These are phyloP conservation scores for Ceratobasidium papillatum DNA, from an alignment of 1,284 basidiomycete genomes.

Conservation along the genomic window DNA sequence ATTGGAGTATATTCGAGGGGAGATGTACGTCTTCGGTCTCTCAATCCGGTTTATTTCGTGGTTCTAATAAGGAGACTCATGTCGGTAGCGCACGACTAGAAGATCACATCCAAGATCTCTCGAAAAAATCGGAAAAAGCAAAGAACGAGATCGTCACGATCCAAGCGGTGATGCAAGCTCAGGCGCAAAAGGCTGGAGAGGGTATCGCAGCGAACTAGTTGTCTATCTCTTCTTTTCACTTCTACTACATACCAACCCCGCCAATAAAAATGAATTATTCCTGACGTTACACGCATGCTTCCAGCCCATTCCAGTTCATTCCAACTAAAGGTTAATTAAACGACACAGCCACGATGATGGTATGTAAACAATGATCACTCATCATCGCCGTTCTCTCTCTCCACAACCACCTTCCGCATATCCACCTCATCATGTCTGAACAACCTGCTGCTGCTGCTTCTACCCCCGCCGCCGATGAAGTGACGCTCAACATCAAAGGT, in stretches of 20 bases:
- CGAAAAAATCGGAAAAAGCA: constrained; percentile 77
- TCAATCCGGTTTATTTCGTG: not conserved
- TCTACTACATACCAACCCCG: not conserved
- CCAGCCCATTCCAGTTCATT: constrained; percentile 2
- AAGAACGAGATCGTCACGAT: constrained; percentile 78
- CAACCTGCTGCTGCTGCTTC: not conserved
- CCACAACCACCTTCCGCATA: not conserved
- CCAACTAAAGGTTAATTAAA: not conserved
- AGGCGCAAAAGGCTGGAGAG: constrained; percentile 45
- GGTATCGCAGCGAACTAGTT: constrained; percentile 12
- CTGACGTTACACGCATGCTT: too few species aligned
- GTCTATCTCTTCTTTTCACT: not conserved
- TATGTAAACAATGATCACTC: not conserved
- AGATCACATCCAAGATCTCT: constrained; percentile 76
- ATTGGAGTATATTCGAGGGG: constrained; percentile 87
- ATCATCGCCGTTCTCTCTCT: not conserved
- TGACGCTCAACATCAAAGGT: constrained; percentile 82
- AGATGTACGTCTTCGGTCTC: constrained; percentile 73
- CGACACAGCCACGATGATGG: constrained; percentile 8
- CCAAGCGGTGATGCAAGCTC: constrained; percentile 65
- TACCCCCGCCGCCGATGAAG: constrained; percentile 56
- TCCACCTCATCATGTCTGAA: constrained; percentile 6
- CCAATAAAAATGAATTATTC: too few species aligned
- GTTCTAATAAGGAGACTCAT: not conserved
- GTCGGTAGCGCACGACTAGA: constrained; percentile 82